A percentile compares a stretch with the other conserved stretches of the same genome.
Evolutionary conservation across 192 early-diverging fungal species (phyloP).

Genomic region (Linnemannia schmuckeri): DNA sequence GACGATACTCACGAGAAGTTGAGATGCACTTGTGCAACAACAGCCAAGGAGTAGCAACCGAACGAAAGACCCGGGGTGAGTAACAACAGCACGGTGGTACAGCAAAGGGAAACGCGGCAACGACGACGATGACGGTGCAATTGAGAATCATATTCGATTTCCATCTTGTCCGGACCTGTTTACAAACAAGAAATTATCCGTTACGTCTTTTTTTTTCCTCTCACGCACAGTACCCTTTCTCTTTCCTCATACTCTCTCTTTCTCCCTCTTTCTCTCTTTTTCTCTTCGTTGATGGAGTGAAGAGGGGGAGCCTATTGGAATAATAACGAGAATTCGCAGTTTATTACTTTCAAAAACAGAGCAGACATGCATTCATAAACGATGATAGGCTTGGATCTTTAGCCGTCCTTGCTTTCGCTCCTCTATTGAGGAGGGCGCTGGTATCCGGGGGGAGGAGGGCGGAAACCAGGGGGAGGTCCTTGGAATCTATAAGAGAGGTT

Average conservation of each 20-base stretch:
- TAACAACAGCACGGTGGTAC: no score
- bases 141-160: slow-evolving; percentile 20
- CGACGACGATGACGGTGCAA: background rate
- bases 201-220: background rate
- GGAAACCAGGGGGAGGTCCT: slow-evolving; percentile 14
- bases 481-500: slow-evolving; percentile 5
- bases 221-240: background rate
- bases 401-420: background rate
- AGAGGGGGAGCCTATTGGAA: slow-evolving; percentile 7
- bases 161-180: slow-evolving; percentile 39
- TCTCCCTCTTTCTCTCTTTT: background rate
- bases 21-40: background rate
- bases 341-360: slow-evolving; percentile 12
- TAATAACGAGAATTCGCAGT: slow-evolving; percentile 10
- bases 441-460: slow-evolving; percentile 5
- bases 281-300: background rate
- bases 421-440: slow-evolving; percentile 21
- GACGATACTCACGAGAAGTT: background rate
- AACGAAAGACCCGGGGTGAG: background rate
- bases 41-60: background rate
- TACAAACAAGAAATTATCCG: background rate
- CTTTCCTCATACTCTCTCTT: no score
- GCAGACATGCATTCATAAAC: slow-evolving; percentile 1
- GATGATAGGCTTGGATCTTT: background rate
- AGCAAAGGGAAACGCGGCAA: no score